phyloP scores from a whole-genome alignment of 805 yeast genomes.

The Wickerhamomyces canadensis region DNA sequence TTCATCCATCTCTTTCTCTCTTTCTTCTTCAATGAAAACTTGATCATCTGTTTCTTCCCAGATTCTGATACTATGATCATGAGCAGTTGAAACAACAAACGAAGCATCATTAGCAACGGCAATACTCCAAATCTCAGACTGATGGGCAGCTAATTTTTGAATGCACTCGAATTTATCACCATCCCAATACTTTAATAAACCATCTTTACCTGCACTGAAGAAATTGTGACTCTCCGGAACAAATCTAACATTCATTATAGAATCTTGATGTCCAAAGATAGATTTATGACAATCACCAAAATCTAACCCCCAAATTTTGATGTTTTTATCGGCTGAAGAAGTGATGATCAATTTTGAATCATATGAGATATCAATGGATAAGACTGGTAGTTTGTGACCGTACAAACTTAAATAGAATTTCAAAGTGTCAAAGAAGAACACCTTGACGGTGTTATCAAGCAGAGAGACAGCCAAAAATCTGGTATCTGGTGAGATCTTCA shows the following conservation, averaged over 20 bases:
- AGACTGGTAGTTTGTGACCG: slow-evolving; percentile 95
- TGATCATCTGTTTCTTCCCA: slow-evolving; percentile 94
- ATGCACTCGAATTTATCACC: slow-evolving; percentile 95
- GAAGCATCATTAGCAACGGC: slow-evolving; percentile 71
- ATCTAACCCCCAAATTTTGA: slow-evolving; percentile 97
- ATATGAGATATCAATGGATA: slow-evolving; percentile 83
- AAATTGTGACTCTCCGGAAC: slow-evolving; percentile 84
- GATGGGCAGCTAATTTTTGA: slow-evolving; percentile 83
- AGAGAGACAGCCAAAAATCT: slow-evolving; percentile 77
- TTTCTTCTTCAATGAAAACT: slow-evolving; percentile 94
- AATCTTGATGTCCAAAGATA: slow-evolving; percentile 93
- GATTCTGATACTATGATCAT: slow-evolving; percentile 88
- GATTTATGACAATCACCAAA: slow-evolving; percentile 99
- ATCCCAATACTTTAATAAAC: slow-evolving; percentile 92
- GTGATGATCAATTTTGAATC: slow-evolving; percentile 88
- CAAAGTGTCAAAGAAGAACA: slow-evolving; percentile 79
- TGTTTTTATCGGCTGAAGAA: slow-evolving; percentile 95
- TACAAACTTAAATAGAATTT: slow-evolving; percentile 85
- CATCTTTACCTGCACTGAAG: slow-evolving; percentile 87
- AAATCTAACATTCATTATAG: slow-evolving; percentile 83
- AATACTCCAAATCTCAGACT: slow-evolving; percentile 89
- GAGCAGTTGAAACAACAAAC: slow-evolving; percentile 76
- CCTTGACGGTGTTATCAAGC: slow-evolving; percentile 92
- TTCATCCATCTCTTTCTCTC: slow-evolving; percentile 94
- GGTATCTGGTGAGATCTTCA: slow-evolving; percentile 74